A percentile compares a stretch with the other conserved stretches of the same genome.
phyloP scores from a whole-genome alignment of 2,329 filamentous ascomycete genomes.

The Calonectria multiphialidica region DNA sequence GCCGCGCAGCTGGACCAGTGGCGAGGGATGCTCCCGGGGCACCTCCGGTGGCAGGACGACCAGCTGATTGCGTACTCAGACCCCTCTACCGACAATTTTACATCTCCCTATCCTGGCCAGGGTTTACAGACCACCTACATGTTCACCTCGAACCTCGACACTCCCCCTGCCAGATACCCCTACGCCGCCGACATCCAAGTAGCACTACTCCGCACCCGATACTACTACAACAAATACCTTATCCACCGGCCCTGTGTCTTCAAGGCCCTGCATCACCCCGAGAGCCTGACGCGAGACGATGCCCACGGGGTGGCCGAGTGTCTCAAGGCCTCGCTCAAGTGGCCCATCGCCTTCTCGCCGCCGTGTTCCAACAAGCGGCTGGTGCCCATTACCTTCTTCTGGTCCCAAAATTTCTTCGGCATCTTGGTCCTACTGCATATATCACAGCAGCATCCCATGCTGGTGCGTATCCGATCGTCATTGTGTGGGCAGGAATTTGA shows the following conservation, averaged over 20 bases:
- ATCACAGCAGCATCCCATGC: slow-evolving; percentile 62
- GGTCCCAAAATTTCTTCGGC: slow-evolving; percentile 72
- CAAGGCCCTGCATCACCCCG: slow-evolving; percentile 70
- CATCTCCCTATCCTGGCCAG: slow-evolving; percentile 34
- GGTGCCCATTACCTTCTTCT: slow-evolving; percentile 70
- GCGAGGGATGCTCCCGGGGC: slow-evolving; percentile 65
- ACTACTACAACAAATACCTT: slow-evolving; percentile 70
- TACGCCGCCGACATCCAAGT: slow-evolving; percentile 68
- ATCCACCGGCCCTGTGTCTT: slow-evolving; percentile 70
- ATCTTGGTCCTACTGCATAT: slow-evolving; percentile 69
- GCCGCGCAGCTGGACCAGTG: slow-evolving; percentile 68
- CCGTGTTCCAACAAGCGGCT: slow-evolving; percentile 69
- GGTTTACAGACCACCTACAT: slow-evolving; percentile 34
- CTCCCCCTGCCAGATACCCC: slow-evolving; percentile 53
- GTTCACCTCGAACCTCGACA: slow-evolving; percentile 41
- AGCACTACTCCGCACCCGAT: slow-evolving; percentile 68
- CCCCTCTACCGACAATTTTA: slow-evolving; percentile 32
- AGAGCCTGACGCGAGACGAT: slow-evolving; percentile 66
- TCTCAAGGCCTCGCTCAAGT: slow-evolving; percentile 67
- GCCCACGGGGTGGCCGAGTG: slow-evolving; percentile 67
- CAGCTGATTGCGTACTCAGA: slow-evolving; percentile 49
- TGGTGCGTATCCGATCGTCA: slow-evolving; percentile 62
- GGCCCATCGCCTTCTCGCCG: slow-evolving; percentile 71
- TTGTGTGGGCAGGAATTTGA: slow-evolving; percentile 64
- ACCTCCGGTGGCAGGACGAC: slow-evolving; percentile 69